A percentile compares a stretch with the other conserved stretches of the same genome.
Evolutionary conservation across 495 filamentous ascomycete genomes (phyloP).

Genomic region (Niebla homalea): DNA sequence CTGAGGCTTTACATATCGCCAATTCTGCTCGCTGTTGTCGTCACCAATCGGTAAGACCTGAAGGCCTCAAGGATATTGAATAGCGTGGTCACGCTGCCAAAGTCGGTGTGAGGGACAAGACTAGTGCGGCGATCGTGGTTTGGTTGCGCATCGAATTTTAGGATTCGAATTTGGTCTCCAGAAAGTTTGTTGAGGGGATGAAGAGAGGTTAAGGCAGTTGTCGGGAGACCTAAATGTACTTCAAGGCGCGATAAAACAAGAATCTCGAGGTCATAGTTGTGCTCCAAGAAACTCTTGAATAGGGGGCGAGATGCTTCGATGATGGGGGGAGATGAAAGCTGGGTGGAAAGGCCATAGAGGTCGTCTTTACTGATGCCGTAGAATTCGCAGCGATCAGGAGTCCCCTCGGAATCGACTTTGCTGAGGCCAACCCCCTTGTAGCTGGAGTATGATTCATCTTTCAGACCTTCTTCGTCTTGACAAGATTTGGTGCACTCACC

Average conservation of each 20-base stretch:
- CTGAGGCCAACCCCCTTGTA: not conserved
- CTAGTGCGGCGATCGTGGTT: not conserved
- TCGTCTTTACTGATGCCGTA: not conserved
- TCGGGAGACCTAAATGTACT: slow-evolving; percentile 34
- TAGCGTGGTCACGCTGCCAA: slow-evolving; percentile 17
- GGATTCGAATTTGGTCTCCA: slow-evolving; percentile 46
- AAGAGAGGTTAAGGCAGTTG: slow-evolving; percentile 31
- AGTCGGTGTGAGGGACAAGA: slow-evolving; percentile 13
- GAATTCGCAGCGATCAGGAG: slow-evolving; percentile 1
- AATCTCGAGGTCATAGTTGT: slow-evolving; percentile 35
- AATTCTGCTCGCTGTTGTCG: slow-evolving; percentile 13
- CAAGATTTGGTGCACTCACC: not conserved
- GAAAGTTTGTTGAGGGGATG: slow-evolving; percentile 36
- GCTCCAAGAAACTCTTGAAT: not conserved
- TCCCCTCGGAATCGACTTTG: not conserved
- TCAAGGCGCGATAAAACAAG: slow-evolving; percentile 38
- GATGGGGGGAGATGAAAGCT: not conserved
- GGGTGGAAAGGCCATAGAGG: not conserved
- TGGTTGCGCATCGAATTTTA: slow-evolving; percentile 28
- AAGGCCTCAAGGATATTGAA: slow-evolving; percentile 19
- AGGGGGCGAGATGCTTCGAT: not conserved
- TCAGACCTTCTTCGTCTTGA: no score
- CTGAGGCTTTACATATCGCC: slow-evolving; percentile 21
- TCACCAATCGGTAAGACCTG: slow-evolving; percentile 1
- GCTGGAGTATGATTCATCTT: not conserved